Evolutionary conservation across 768 basidiomycete species (phyloP).

Genomic region (Tylopilus cervinicoccineus): DNA sequence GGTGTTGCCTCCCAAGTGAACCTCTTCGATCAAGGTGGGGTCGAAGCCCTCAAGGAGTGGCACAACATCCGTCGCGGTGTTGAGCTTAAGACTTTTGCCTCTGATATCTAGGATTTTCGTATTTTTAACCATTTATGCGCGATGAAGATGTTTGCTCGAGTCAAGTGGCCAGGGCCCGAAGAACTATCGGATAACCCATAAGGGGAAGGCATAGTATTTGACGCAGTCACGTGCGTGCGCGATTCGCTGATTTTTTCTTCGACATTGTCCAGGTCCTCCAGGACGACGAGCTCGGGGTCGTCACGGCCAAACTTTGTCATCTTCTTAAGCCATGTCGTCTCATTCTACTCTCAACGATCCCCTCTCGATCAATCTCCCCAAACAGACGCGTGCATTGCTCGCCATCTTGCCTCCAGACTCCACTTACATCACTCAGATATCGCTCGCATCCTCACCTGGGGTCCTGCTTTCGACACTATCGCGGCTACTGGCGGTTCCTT

Average conservation of each 20-base stretch:
- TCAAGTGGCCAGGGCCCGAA: background rate
- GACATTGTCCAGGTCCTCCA: background rate
- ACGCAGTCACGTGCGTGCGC: slow-evolving; percentile 21
- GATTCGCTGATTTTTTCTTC: slow-evolving; percentile 7
- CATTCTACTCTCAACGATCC: slow-evolving; percentile 43
- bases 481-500: slow-evolving; percentile 52
- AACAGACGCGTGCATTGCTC: slow-evolving; percentile 49
- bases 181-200: slow-evolving; percentile 18
- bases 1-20: slow-evolving; percentile 93
- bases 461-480: slow-evolving; percentile 57
- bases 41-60: slow-evolving; percentile 66
- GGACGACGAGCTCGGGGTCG: slow-evolving; percentile 1
- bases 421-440: slow-evolving; percentile 35
- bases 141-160: background rate
- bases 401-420: slow-evolving; percentile 41
- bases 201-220: slow-evolving; percentile 11
- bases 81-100: slow-evolving; percentile 59
- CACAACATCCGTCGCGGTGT: slow-evolving; percentile 69
- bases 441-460: slow-evolving; percentile 35
- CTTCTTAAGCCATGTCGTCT: slow-evolving; percentile 9
- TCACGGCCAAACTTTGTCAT: background rate
- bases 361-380: slow-evolving; percentile 51
- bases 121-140: slow-evolving; percentile 15
- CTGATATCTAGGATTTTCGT: slow-evolving; percentile 27
- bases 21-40: slow-evolving; percentile 70